Conservation (phyloP, 139 green algal genomes). For the Micractinium sp. region DNA sequence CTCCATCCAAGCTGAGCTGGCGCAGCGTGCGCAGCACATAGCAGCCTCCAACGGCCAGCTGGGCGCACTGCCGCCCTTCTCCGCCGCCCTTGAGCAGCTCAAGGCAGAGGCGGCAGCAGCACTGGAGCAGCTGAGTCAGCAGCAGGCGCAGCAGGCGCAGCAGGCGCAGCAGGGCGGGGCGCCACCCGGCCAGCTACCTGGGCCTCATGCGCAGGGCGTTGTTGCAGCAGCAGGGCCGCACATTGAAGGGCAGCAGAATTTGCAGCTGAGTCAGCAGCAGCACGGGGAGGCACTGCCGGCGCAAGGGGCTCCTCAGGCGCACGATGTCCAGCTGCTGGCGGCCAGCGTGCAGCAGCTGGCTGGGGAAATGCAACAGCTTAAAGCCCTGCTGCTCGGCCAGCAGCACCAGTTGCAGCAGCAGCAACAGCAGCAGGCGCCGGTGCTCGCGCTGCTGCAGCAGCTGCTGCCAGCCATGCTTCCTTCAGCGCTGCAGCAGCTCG, state of each 20-base stretch:
- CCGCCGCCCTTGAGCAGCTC: not conserved
- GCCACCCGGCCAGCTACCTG: not conserved
- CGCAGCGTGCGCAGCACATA: conserved; percentile 26
- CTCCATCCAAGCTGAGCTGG: conserved; percentile 27
- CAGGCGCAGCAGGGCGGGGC: not conserved
- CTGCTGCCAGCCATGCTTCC: conserved; percentile 11
- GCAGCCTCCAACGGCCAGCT: not conserved
- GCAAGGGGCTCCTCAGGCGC: not conserved
- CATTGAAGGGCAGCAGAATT: not conserved
- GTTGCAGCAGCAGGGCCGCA: not conserved
- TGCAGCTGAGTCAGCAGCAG: not conserved
- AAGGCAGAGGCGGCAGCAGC: conserved; percentile 8
- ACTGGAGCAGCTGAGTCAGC: conserved; percentile 25
- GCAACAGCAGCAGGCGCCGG: conserved; percentile 10
- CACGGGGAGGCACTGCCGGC: not conserved
- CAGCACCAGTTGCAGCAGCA: conserved; percentile 30
- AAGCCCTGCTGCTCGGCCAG: conserved; percentile 14
- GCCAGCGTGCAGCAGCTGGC: conserved; percentile 8
- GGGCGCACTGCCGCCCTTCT: conserved; percentile 12
- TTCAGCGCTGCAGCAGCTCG: not conserved
- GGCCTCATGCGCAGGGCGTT: not conserved
- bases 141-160: not conserved
- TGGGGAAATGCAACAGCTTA: not conserved
- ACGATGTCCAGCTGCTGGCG: not conserved
- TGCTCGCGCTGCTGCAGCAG: conserved; percentile 10